phyloP scores from a whole-genome alignment of 2,329 filamentous ascomycete genomes.

The Hirsutella rhossiliensis region DNA sequence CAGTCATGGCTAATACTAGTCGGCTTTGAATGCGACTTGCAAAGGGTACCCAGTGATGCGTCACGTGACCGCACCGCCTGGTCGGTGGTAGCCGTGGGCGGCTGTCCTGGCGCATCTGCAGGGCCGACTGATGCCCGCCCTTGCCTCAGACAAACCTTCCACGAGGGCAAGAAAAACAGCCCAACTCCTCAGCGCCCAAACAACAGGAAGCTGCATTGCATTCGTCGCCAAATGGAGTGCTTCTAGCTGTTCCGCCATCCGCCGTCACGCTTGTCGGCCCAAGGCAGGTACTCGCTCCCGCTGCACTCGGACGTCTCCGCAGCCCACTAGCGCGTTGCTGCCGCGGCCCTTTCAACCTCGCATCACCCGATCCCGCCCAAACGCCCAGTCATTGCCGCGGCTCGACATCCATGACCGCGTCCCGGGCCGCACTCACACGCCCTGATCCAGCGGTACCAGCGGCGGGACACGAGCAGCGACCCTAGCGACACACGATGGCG shows the following conservation, averaged over 20 bases:
- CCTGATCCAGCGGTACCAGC: slow-evolving; percentile 4
- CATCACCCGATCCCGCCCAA: slow-evolving; percentile 1
- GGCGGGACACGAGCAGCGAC: slow-evolving; percentile 5
- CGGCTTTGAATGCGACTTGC: too few species aligned
- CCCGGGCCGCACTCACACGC: slow-evolving; percentile 2
- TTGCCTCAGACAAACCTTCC: neutral
- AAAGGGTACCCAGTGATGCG: neutral
- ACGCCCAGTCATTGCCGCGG: slow-evolving; percentile 1
- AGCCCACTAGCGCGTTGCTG: slow-evolving; percentile 8
- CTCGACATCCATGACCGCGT: slow-evolving; percentile 9
- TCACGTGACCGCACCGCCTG: neutral
- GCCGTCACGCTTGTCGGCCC: neutral
- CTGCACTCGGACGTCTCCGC: slow-evolving; percentile 4
- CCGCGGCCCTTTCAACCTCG: slow-evolving; percentile 7
- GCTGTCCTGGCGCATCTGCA: neutral
- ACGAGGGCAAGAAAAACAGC: neutral
- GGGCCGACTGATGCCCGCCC: neutral
- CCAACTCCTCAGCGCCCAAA: too few species aligned
- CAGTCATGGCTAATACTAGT: too few species aligned
- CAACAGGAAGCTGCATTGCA: neutral
- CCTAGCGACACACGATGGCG: slow-evolving; percentile 31
- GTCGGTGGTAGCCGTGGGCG: neutral
- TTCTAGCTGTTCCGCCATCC: slow-evolving; percentile 1
- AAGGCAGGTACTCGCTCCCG: neutral
- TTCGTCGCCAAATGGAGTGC: neutral